Base-by-base conservation (phyloP, 2,329 filamentous ascomycete genomes). In the Teratosphaeria gauchensis region DNA sequence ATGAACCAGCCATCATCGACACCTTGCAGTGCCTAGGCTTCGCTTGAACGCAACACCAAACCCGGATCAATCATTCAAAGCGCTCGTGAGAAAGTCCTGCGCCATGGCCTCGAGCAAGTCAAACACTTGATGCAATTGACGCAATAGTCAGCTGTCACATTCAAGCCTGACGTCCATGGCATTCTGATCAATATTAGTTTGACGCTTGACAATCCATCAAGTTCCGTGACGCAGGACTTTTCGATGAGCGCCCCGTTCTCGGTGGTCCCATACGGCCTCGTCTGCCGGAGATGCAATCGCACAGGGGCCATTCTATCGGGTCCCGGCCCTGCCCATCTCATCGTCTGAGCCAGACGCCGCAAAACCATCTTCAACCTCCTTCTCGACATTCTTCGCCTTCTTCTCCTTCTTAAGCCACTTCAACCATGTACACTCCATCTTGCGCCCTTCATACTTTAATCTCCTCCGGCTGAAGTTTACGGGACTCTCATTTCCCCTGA, bases 401-500 rank as follows among this genome's bases (percentile, higher is more conserved):
- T n/a, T 16, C 21, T 21, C 12, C 24, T 31, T 21, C 21, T 21
- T 12, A 31, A 33, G 19, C 51, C 12, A 30, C 51, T 53, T 53
- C n/a, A 30, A 19, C 32, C 33, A 46, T 19, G 14, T 4, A 14
- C 19, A 24, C 16, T 35, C 35, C n/a, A 14, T 14, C 32, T 32
- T 24, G 1, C 11, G 33, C 24, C 31, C 30, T 11, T 32, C 53
- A 12, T 32, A 35, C 24, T 55, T 55, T n/a, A 35, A 7, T 8
- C 42, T 7, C 42, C 42, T 48, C n/a, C 4, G 42, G 19, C 42
- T 38, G 33, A 35, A 81, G 62, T 81, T 81, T n/a, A 81, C 73
- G 0, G 78, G 79, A 56, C 73, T 76, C 64, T 81, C 79, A 1
- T 77, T 77, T 30, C 68, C 68, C 6, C 77, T 77, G 65, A 81